A percentile compares a stretch with the other conserved stretches of the same genome.
These are phyloP conservation scores for Calonectria henricotiae DNA, from an alignment of 2,329 filamentous ascomycete genomes.

Conservation along the genomic window DNA sequence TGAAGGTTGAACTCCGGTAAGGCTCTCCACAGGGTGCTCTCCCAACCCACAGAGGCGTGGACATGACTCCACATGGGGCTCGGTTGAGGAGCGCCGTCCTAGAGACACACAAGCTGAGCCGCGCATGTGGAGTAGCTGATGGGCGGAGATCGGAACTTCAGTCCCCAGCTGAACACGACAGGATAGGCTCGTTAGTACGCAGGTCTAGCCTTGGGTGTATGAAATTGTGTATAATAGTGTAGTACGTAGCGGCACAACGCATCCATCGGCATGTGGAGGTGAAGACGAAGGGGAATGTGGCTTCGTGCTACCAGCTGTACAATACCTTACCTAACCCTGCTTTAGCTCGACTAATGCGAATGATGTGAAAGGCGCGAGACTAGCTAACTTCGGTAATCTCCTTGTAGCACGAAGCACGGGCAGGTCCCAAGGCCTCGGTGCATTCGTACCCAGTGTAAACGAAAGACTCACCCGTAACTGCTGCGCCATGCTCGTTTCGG, in stretches of 20 bases:
- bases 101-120: conserved; percentile 42
- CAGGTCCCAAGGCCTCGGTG: conserved; percentile 3
- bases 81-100: not conserved
- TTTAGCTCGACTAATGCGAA: conserved; percentile 17
- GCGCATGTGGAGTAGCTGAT: conserved; percentile 46
- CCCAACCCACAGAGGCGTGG: not conserved
- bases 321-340: conserved; percentile 24
- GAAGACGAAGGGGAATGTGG: conserved; percentile 19
- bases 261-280: not conserved
- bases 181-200: conserved; percentile 26
- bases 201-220: conserved; percentile 36
- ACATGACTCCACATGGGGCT: not conserved
- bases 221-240: conserved; percentile 33
- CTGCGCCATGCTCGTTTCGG: conserved; percentile 33
- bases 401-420: not conserved
- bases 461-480: conserved; percentile 18
- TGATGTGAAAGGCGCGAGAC: not conserved
- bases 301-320: conserved; percentile 32
- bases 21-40: conserved; percentile 22
- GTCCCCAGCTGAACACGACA: conserved; percentile 44
- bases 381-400: conserved; percentile 11
- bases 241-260: conserved; percentile 5
- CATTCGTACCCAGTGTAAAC: conserved; percentile 8
- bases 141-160: conserved; percentile 29
- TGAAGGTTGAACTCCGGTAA: conserved; percentile 79